Base-by-base conservation (phyloP, 2,329 filamentous ascomycete species). In the Clonostachys byssicola region DNA sequence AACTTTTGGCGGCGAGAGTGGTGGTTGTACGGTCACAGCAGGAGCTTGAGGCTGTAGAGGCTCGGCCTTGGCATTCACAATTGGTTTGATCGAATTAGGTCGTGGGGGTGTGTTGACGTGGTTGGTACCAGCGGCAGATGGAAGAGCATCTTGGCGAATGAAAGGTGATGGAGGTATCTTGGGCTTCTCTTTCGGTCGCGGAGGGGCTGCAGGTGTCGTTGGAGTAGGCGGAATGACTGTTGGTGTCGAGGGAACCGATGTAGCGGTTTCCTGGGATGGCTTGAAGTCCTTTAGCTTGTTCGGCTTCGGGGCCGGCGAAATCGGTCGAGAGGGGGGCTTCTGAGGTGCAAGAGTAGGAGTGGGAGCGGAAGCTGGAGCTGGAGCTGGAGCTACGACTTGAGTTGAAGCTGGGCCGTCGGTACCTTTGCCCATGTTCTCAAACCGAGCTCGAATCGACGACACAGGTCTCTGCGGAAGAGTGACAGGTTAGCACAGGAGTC, bases 401-500 rank as follows among this genome's bases (percentile, higher is more conserved):
- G 9, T 30, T 30, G 23, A 30, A 30, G 23, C 23, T 30, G 23
- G 23, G 23, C 23, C 43, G 34, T 50, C 49, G 17, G 51, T 52
- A 45, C 52, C 50, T 46, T 55, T 58, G 51, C 58, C 60, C 56
- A 92, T 83, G 61, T 86, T 89, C 72, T 94, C 89, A 64, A 92
- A 94, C 57, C 88, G 85, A 52, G 87, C 89, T 51, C 85, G 80
- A 51, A 94, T 74, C 45, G 88, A 92, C 45, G 89, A 94, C 44
- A 94, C 88, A 23, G 89, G 88, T 71, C 85, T 89, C 86, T 90
- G 52, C 34, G 43, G 12, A 30, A 14, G 35, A 23, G 6, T 33
- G 40, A 40, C 23, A 45, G 42, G 12, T n/a, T 39, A n/a, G 12
- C 3, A n/a, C 36, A 39, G n/a, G 36, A 18, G 12, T 7, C 14